These are phyloP conservation scores for Leptosphaerulina australis DNA, from an alignment of 2,329 filamentous ascomycete genomes.

Conservation along the genomic window DNA sequence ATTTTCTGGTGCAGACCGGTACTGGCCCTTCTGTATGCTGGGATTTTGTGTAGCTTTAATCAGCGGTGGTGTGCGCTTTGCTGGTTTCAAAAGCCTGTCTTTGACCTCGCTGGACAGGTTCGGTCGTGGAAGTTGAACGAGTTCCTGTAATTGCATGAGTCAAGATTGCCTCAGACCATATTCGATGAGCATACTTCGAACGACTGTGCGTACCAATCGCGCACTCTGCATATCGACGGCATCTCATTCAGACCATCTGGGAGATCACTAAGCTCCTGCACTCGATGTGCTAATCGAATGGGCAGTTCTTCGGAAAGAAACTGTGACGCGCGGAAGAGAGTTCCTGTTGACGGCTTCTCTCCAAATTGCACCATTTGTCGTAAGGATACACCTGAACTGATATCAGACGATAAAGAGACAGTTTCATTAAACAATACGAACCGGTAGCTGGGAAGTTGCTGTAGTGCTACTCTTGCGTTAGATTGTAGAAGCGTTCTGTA, in stretches of 20 bases:
- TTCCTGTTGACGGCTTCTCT: slow-evolving; percentile 87
- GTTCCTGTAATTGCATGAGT: slow-evolving; percentile 69
- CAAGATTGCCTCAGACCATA: slow-evolving; percentile 20
- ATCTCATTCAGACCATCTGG: slow-evolving; percentile 97
- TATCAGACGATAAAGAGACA: slow-evolving; percentile 24
- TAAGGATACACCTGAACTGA: slow-evolving; percentile 64
- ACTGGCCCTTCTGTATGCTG: slow-evolving; percentile 83
- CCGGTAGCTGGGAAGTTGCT: slow-evolving; percentile 96
- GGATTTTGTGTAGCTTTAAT: slow-evolving; percentile 89
- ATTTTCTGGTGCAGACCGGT: slow-evolving; percentile 63
- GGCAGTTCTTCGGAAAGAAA: slow-evolving; percentile 98
- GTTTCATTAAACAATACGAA: slow-evolving; percentile 77
- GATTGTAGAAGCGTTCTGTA: slow-evolving; percentile 18
- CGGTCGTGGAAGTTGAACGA: slow-evolving; percentile 83
- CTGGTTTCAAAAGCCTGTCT: slow-evolving; percentile 75
- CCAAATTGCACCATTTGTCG: slow-evolving; percentile 99
- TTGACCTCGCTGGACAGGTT: slow-evolving; percentile 75
- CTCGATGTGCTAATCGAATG: slow-evolving; percentile 93
- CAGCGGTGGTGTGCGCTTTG: slow-evolving; percentile 65
- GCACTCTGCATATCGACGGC: slow-evolving; percentile 92
- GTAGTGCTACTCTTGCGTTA: slow-evolving; percentile 67
- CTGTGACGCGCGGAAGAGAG: slow-evolving; percentile 94
- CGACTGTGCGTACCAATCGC: slow-evolving; percentile 99
- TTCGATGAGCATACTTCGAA: slow-evolving; percentile 75
- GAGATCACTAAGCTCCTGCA: slow-evolving; percentile 88